Evolutionary conservation across 2,329 filamentous ascomycete species (phyloP).

Genomic region (Simplicillium aogashimaense): DNA sequence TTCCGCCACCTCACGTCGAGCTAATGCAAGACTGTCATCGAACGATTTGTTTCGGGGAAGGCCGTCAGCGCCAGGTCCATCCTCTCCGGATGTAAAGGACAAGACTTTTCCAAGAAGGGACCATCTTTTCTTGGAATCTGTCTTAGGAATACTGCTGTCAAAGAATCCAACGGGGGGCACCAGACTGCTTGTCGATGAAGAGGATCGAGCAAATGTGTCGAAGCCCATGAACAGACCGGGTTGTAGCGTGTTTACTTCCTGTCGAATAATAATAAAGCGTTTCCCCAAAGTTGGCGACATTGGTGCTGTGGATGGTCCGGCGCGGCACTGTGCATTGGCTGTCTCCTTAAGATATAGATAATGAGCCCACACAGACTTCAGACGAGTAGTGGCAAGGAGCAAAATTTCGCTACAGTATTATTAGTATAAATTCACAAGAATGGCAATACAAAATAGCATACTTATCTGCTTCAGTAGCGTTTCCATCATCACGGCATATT

Average conservation of each 20-base stretch:
- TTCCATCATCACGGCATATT: conserved; percentile 66
- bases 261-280: conserved; percentile 79
- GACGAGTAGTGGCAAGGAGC: conserved; percentile 52
- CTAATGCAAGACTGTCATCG: conserved; percentile 38
- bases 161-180: conserved; percentile 14
- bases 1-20: conserved; percentile 40
- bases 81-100: conserved; percentile 19
- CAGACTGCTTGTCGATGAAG: conserved; percentile 11
- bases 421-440: no score
- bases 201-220: conserved; percentile 29
- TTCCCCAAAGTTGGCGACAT: conserved; percentile 78
- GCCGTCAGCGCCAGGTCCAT: conserved; percentile 5
- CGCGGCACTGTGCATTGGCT: conserved; percentile 43
- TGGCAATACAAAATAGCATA: no score
- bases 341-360: conserved; percentile 66
- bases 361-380: conserved; percentile 68
- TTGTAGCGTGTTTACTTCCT: conserved; percentile 47
- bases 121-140: conserved; percentile 49
- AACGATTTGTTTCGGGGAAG: conserved; percentile 14
- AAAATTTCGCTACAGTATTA: no score
- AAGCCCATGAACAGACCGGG: conserved; percentile 39
- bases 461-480: conserved; percentile 54
- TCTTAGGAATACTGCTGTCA: conserved; percentile 14
- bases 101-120: conserved; percentile 56
- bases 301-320: conserved; percentile 66